A percentile compares a stretch with the other conserved stretches of the same genome.
Evolutionary conservation across 1,284 basidiomycete species (phyloP).

Genomic region (Ceratorhiza oryzae-sativae): DNA sequence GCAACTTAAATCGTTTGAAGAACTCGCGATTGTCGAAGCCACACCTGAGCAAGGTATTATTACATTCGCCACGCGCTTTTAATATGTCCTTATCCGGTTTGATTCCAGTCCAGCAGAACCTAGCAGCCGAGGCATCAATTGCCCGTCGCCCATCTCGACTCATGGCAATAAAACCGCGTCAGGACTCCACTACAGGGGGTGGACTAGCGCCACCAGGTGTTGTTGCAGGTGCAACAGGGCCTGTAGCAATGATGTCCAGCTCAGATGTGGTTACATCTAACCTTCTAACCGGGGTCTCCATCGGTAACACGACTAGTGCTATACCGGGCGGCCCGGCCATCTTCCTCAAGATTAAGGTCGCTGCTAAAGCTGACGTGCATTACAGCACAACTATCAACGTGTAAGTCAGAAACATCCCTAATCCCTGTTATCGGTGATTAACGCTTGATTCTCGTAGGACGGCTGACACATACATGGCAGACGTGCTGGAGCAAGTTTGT

Average conservation of each 20-base stretch:
- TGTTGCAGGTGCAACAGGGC: conserved; percentile 46
- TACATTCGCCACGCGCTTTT: neutral
- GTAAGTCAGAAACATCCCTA: conserved; percentile 58
- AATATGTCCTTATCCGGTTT: neutral
- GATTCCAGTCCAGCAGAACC: conserved; percentile 81
- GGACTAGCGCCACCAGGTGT: conserved; percentile 50
- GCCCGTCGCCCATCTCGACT: conserved; percentile 76
- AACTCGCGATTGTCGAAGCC: conserved; percentile 83
- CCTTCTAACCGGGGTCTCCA: conserved; percentile 62
- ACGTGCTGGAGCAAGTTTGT: conserved; percentile 88
- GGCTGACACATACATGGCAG: conserved; percentile 96
- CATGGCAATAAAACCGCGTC: conserved; percentile 60
- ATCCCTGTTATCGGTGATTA: conserved; percentile 20
- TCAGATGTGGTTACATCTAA: conserved; percentile 56
- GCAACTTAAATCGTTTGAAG: conserved; percentile 85
- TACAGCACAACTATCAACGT: conserved; percentile 87
- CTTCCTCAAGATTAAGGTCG: conserved; percentile 79
- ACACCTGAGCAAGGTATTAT: conserved; percentile 76
- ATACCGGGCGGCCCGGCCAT: conserved; percentile 71
- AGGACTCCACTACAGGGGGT: conserved; percentile 43
- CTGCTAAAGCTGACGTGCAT: conserved; percentile 79
- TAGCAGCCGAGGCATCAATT: conserved; percentile 75
- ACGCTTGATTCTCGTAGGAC: conserved; percentile 59
- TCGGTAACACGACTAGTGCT: conserved; percentile 55
- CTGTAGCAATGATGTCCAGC: conserved; percentile 49